Percentiles rank a stretch among this genome's conserved stretches.
Evolutionary conservation across 2,329 filamentous ascomycete genomes (phyloP).

Genomic region (Teratosphaeria destructans): DNA sequence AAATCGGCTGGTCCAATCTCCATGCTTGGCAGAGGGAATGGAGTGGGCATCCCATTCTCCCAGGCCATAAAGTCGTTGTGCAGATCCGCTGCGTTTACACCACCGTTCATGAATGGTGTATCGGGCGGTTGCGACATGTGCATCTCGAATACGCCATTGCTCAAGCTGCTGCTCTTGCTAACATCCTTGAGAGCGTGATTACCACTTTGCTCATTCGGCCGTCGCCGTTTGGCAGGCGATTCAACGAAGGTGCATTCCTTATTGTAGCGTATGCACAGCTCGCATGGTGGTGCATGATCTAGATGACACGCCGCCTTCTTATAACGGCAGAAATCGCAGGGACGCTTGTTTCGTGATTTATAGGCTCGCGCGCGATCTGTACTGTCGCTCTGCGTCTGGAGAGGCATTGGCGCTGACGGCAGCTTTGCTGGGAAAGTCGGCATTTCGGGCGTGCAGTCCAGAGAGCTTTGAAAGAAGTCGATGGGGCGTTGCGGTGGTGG

Average conservation of each 20-base stretch:
- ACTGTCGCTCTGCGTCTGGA: constrained; percentile 1
- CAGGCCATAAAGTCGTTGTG: constrained; percentile 18
- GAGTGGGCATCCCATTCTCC: constrained; percentile 17
- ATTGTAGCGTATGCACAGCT: constrained; percentile 33
- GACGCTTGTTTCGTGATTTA: constrained; percentile 30
- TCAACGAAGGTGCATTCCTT: constrained; percentile 38
- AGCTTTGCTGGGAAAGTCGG: constrained; percentile 8
- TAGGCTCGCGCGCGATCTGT: constrained; percentile 25
- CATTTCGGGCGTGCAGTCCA: constrained; percentile 9
- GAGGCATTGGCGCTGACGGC: background rate
- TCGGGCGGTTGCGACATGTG: background rate
- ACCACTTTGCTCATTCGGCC: constrained; percentile 20
- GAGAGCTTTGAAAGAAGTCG: background rate
- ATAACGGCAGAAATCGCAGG: constrained; percentile 38
- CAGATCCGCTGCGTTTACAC: constrained; percentile 14
- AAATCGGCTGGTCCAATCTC: constrained; percentile 15
- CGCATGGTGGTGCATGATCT: constrained; percentile 32
- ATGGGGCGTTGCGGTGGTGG: constrained; percentile 5
- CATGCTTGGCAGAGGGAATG: constrained; percentile 18
- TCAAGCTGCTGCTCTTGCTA: constrained; percentile 10
- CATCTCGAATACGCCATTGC: constrained; percentile 9
- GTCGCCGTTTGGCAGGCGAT: constrained; percentile 22
- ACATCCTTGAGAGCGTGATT: constrained; percentile 2
- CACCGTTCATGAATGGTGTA: constrained; percentile 12
- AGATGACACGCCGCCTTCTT: constrained; percentile 38